A percentile compares a stretch with the other conserved stretches of the same genome.
These are phyloP conservation scores for Babesia ovata DNA, from an alignment of 169 alveolate species.

Conservation along the genomic window DNA sequence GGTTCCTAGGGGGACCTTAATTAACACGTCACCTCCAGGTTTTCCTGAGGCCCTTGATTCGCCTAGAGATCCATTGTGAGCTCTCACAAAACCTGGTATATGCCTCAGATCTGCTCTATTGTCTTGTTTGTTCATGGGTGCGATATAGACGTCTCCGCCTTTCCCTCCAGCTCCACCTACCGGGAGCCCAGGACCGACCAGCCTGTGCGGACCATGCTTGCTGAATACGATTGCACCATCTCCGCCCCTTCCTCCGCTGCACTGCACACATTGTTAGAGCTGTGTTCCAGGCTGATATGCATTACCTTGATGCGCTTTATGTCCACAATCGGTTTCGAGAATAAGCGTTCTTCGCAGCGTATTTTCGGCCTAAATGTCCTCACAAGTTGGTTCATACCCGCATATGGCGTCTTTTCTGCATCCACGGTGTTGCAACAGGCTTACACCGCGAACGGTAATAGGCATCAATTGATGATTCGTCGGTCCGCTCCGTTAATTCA, in stretches of 20 bases:
- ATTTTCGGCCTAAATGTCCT: neutral
- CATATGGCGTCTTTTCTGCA: neutral
- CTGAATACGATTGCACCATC: slow-evolving; percentile 61
- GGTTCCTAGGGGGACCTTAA: slow-evolving; percentile 62
- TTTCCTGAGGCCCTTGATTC: slow-evolving; percentile 37
- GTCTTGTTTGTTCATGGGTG: slow-evolving; percentile 40
- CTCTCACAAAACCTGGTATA: slow-evolving; percentile 50
- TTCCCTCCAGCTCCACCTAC: slow-evolving; percentile 68
- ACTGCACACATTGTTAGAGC: slow-evolving; percentile 5
- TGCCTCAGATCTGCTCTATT: slow-evolving; percentile 33
- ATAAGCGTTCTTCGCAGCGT: slow-evolving; percentile 3
- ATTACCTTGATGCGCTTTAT: slow-evolving; percentile 55
- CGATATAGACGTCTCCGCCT: slow-evolving; percentile 54
- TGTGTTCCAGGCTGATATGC: neutral
- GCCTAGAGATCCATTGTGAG: slow-evolving; percentile 48
- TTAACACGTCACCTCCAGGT: slow-evolving; percentile 47
- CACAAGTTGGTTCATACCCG: slow-evolving; percentile 42
- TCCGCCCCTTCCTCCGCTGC: slow-evolving; percentile 67
- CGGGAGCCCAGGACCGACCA: slow-evolving; percentile 70
- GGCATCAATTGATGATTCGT: neutral
- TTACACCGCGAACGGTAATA: neutral
- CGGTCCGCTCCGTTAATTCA: too few species aligned
- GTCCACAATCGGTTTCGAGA: slow-evolving; percentile 63
- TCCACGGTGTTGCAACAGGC: neutral
- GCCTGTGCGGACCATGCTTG: slow-evolving; percentile 63